phyloP scores from a whole-genome alignment of 768 basidiomycete genomes.

The Daedaleopsis sinensis region DNA sequence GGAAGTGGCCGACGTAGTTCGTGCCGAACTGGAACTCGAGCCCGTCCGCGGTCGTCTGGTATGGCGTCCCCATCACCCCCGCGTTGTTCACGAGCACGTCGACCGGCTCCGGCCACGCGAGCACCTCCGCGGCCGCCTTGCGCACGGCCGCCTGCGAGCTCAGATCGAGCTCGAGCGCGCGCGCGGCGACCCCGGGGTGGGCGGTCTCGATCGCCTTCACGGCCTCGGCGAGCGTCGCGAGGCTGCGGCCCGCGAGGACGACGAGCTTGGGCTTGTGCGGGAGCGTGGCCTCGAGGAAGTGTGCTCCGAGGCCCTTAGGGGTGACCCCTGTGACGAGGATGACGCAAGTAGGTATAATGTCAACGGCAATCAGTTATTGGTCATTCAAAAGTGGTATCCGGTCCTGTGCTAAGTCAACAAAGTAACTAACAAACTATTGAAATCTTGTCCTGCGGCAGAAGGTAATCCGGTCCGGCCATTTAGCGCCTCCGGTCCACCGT shows the following conservation, averaged over 20 bases:
- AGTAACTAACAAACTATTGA: too few relatives aligned
- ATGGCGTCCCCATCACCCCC: too few relatives aligned
- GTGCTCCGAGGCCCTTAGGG: neutral
- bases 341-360: too few relatives aligned
- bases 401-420: too few relatives aligned
- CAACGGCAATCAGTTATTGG: too few relatives aligned
- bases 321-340: neutral
- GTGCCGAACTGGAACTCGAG: conserved; percentile 1
- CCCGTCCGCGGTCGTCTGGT: too few relatives aligned
- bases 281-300: neutral
- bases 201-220: neutral
- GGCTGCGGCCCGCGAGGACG: neutral
- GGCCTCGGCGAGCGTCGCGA: neutral
- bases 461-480: too few relatives aligned
- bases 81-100: too few relatives aligned
- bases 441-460: too few relatives aligned
- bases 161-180: neutral
- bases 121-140: conserved; percentile 1
- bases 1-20: neutral
- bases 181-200: neutral
- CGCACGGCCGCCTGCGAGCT: neutral
- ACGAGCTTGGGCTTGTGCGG: too few relatives aligned
- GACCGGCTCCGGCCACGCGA: neutral
- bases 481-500: too few relatives aligned
- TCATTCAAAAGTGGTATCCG: too few relatives aligned